phyloP scores from a whole-genome alignment of 257 asterid genomes.

The Galeopsis tetrahit region DNA sequence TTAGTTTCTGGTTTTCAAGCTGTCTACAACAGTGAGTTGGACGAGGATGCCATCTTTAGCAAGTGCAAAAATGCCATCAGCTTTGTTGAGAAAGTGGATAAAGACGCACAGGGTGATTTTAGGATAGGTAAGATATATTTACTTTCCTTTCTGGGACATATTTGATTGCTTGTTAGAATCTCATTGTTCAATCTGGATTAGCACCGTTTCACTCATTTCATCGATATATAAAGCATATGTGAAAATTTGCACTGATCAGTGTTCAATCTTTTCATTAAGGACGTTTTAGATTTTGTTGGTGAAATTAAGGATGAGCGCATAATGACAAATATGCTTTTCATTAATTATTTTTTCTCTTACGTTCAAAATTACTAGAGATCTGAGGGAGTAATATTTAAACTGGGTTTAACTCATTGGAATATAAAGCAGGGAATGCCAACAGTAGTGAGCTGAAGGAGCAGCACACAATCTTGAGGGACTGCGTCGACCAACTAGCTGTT shows the following conservation, averaged over 20 bases:
- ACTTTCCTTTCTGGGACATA: background rate
- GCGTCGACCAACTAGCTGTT: conserved; percentile 63
- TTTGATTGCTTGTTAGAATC: background rate
- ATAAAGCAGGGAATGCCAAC: conserved; percentile 43
- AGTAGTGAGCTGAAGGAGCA: conserved; percentile 80
- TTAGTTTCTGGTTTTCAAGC: conserved; percentile 78
- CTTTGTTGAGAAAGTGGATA: conserved; percentile 70
- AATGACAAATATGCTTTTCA: no score
- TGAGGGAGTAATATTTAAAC: background rate
- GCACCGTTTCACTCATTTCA: background rate
- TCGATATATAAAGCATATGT: background rate
- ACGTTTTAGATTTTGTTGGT: no score
- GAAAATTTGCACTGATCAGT: background rate
- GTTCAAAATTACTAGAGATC: no score
- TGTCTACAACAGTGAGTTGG: conserved; percentile 64
- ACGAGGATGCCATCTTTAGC: conserved; percentile 70
- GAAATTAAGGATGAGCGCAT: no score
- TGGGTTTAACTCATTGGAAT: background rate
- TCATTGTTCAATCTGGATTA: conserved; percentile 10
- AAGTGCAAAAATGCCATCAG: conserved; percentile 70
- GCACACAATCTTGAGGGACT: conserved; percentile 64
- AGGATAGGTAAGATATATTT: conserved; percentile 54
- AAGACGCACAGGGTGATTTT: conserved; percentile 60
- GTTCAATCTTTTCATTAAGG: background rate
- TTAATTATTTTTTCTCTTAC: no score